Evolutionary conservation across 768 basidiomycete species (phyloP).

Genomic region (Boletus coccyginus): DNA sequence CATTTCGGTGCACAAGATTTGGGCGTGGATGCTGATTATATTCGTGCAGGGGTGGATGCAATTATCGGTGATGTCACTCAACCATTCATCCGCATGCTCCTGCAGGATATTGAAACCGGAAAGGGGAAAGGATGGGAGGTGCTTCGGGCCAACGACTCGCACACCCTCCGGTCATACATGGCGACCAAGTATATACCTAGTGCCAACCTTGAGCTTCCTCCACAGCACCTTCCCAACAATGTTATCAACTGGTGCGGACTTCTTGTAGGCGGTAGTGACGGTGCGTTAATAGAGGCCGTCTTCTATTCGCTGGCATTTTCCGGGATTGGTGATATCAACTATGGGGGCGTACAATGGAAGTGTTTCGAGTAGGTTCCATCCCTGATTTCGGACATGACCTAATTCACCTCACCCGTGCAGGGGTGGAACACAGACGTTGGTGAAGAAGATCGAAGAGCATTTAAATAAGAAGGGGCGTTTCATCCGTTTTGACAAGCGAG

Average conservation of each 20-base stretch:
- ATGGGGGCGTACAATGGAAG: constrained; percentile 1
- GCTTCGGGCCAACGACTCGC: constrained; percentile 23
- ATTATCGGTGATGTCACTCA: constrained; percentile 13
- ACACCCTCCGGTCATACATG: constrained; percentile 27
- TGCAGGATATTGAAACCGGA: constrained; percentile 18
- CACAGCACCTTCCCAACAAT: constrained; percentile 9
- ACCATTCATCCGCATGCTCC: constrained; percentile 19
- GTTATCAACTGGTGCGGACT: constrained; percentile 29
- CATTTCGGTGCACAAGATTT: constrained; percentile 7
- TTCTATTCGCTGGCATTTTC: not conserved
- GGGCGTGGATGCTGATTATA: constrained; percentile 8
- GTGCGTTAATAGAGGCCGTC: not conserved
- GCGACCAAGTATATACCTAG: constrained; percentile 21
- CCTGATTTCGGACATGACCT: not conserved
- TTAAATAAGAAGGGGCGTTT: not conserved
- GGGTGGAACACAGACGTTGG: constrained; percentile 2
- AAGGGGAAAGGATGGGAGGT: constrained; percentile 24
- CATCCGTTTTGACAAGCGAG: not conserved
- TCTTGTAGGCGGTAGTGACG: not conserved
- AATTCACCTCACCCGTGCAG: not conserved
- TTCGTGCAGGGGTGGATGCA: constrained; percentile 16
- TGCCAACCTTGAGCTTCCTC: constrained; percentile 13
- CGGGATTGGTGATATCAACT: not conserved
- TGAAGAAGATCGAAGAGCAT: constrained; percentile 1
- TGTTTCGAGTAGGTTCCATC: constrained; percentile 6